Percentiles rank a stretch among this genome's conserved stretches.
Conservation (phyloP, 116 monocot species). For the Papilionanthe hybrid region DNA sequence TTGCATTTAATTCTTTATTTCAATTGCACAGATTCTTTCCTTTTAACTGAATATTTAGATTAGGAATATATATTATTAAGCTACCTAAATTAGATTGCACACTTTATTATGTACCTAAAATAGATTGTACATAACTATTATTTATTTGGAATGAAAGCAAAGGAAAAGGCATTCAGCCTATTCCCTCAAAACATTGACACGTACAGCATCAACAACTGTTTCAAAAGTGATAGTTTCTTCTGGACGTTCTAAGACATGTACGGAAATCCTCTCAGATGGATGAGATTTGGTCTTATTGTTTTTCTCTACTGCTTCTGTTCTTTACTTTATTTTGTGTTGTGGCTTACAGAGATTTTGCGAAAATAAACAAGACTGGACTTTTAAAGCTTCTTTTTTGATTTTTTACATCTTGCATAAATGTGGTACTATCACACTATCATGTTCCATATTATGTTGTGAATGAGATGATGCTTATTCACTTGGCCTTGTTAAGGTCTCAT, state of each 20-base stretch:
- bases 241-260: constrained; percentile 74
- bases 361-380: background rate
- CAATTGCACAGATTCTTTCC: no score
- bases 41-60: no score
- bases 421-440: background rate
- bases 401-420: background rate
- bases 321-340: background rate
- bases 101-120: no score
- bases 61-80: no score
- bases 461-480: background rate
- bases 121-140: no score
- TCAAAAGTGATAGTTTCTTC: constrained; percentile 74
- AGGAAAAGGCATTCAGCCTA: no score
- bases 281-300: background rate
- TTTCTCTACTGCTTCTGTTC: background rate
- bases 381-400: background rate
- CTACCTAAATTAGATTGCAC: no score
- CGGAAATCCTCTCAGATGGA: constrained; percentile 12
- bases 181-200: no score
- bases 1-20: no score
- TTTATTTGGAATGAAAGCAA: no score
- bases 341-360: background rate
- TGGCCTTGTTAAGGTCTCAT: constrained; percentile 3
- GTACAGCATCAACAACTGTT: constrained; percentile 56
- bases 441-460: constrained; percentile 6